Conservation (phyloP, 2,329 filamentous ascomycete species). For the Zymoseptoria brevis region DNA sequence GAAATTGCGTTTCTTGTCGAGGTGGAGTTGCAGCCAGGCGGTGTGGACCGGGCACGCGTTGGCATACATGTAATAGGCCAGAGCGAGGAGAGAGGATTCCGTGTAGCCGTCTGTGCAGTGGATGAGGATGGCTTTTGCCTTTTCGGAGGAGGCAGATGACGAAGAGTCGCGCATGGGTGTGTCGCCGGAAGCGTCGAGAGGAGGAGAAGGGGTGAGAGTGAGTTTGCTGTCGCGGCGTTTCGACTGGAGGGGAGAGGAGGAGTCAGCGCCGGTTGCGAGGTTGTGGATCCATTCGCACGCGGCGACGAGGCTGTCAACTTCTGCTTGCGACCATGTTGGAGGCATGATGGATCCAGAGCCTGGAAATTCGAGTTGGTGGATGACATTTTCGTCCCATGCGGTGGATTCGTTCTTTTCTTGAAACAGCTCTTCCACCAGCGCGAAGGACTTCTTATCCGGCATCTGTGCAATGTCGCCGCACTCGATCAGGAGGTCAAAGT, state of each 20-base stretch:
- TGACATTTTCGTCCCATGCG: constrained; percentile 36
- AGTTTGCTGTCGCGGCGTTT: constrained; percentile 38
- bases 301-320: constrained; percentile 76
- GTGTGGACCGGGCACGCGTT: constrained; percentile 72
- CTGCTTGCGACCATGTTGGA: constrained; percentile 72
- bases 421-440: constrained; percentile 52
- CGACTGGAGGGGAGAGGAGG: constrained; percentile 12
- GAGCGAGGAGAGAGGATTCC: constrained; percentile 77
- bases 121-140: constrained; percentile 63
- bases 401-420: constrained; percentile 14
- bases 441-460: constrained; percentile 59
- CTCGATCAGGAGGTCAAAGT: constrained; percentile 70
- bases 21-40: constrained; percentile 82
- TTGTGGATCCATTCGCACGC: constrained; percentile 87
- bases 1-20: constrained; percentile 76
- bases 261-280: constrained; percentile 51
- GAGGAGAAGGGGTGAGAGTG: constrained; percentile 24
- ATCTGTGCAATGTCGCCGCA: constrained; percentile 77
- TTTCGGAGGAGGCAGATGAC: neutral
- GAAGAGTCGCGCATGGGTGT: constrained; percentile 41
- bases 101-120: constrained; percentile 96
- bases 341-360: constrained; percentile 89
- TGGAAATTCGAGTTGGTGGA: constrained; percentile 69
- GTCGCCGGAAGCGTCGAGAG: constrained; percentile 47
- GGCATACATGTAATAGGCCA: constrained; percentile 91